phyloP scores from a whole-genome alignment of 495 filamentous ascomycete genomes.

The Penicillium cataractarum region DNA sequence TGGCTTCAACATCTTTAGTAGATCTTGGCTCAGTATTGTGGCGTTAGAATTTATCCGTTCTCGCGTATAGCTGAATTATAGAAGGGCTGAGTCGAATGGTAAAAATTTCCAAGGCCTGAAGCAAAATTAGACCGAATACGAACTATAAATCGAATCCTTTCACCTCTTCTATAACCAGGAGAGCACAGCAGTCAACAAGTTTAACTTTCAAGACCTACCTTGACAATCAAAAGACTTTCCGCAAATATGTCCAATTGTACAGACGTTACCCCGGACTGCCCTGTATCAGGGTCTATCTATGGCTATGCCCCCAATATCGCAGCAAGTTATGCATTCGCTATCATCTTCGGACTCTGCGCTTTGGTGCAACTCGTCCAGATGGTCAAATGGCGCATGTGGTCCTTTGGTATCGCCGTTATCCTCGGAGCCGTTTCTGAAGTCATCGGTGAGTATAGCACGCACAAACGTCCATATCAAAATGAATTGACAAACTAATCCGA shows the following conservation, averaged over 20 bases:
- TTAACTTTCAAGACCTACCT: not conserved
- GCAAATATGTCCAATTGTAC: not conserved
- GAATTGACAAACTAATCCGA: not conserved
- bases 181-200: not conserved
- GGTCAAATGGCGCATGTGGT: not conserved
- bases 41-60: not conserved
- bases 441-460: not conserved
- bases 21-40: not conserved
- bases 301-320: not conserved
- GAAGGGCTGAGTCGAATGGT: not conserved
- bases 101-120: not conserved
- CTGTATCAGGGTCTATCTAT: not conserved
- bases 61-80: not conserved
- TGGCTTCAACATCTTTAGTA: not conserved
- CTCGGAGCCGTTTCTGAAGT: not conserved
- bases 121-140: not conserved
- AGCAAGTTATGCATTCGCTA: not conserved
- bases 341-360: not conserved
- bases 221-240: not conserved
- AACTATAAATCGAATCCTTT: not conserved
- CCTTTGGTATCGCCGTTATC: not conserved
- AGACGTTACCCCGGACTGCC: not conserved
- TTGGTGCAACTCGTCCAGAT: not conserved
- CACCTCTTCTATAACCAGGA: not conserved
- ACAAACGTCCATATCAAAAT: not conserved